These are phyloP conservation scores for Acrocalymma vagum DNA, from an alignment of 2,329 filamentous ascomycete species.

Conservation along the genomic window DNA sequence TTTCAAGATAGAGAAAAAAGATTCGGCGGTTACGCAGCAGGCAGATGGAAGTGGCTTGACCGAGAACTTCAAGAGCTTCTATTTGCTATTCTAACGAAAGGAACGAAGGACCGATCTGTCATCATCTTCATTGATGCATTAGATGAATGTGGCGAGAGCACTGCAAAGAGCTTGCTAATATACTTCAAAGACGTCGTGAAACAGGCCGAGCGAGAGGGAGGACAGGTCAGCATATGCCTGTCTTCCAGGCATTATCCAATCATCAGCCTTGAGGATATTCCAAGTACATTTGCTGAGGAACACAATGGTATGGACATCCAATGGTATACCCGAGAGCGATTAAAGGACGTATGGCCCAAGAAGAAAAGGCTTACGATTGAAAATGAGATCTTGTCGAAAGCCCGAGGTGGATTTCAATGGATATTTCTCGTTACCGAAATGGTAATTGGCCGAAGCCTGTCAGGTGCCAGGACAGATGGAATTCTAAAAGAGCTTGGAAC, in stretches of 20 bases:
- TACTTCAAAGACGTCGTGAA: constrained; percentile 11
- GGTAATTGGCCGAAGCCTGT: constrained; percentile 8
- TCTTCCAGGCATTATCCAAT: constrained; percentile 59
- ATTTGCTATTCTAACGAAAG: constrained; percentile 12
- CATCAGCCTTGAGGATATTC: constrained; percentile 38
- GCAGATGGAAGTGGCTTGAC: constrained; percentile 18
- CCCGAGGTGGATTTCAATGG: constrained; percentile 16
- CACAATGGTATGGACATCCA: constrained; percentile 47
- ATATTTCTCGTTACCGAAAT: constrained; percentile 10
- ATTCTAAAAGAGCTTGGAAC: constrained; percentile 1
- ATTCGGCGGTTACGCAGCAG: constrained; percentile 8
- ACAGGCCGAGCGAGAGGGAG: constrained; percentile 7
- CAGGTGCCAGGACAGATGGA: constrained; percentile 4
- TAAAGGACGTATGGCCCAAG: constrained; percentile 8
- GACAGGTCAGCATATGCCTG: constrained; percentile 50
- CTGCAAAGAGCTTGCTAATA: constrained; percentile 16
- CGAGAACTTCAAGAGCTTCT: constrained; percentile 21
- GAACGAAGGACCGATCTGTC: constrained; percentile 11
- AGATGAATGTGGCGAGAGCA: constrained; percentile 18
- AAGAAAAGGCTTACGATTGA: constrained; percentile 14
- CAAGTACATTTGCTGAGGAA: constrained; percentile 38
- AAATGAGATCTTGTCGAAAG: constrained; percentile 9
- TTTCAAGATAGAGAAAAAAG: constrained; percentile 19
- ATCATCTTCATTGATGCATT: constrained; percentile 18
- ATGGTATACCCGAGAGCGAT: constrained; percentile 5